Percentiles rank a stretch among this genome's conserved stretches.
phyloP scores from a whole-genome alignment of 202 grass and related monocot genomes.

The Musa balbisiana region DNA sequence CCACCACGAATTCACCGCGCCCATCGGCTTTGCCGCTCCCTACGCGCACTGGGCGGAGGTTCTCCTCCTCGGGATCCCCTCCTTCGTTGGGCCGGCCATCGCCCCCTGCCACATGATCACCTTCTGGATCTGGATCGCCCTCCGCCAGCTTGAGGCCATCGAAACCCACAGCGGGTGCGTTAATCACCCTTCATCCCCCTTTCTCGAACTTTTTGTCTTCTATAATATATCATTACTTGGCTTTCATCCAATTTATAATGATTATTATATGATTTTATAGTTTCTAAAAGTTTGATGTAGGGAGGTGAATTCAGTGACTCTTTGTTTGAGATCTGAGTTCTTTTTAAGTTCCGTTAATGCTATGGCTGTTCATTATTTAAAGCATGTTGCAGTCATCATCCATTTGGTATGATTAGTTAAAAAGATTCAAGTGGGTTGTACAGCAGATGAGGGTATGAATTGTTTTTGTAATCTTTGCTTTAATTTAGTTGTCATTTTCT shows the following conservation, averaged over 20 bases:
- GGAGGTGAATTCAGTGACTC: neutral
- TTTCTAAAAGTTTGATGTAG: neutral
- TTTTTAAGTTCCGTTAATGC: neutral
- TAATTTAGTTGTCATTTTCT: neutral
- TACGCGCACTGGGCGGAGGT: slow-evolving; percentile 96
- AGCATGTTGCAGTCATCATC: neutral
- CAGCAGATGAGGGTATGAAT: too few relatives aligned
- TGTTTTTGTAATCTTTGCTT: neutral
- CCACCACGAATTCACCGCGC: slow-evolving; percentile 89
- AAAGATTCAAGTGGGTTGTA: too few relatives aligned
- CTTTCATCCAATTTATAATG: neutral
- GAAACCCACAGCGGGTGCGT: slow-evolving; percentile 88
- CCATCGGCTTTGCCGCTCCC: slow-evolving; percentile 80
- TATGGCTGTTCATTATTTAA: neutral
- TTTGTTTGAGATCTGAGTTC: neutral
- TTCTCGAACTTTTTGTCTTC: slow-evolving; percentile 5
- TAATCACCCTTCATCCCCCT: neutral
- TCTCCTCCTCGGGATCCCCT: slow-evolving; percentile 75
- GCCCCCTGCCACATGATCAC: slow-evolving; percentile 92
- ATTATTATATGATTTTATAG: neutral
- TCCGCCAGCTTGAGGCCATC: slow-evolving; percentile 86
- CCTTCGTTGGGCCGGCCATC: slow-evolving; percentile 60
- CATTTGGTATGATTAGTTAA: neutral
- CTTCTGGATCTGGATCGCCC: slow-evolving; percentile 79
- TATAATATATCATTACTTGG: neutral